Percentiles rank a stretch among this genome's conserved stretches.
phyloP scores from a whole-genome alignment of 495 filamentous ascomycete species.

The Aspergillus steynii region DNA sequence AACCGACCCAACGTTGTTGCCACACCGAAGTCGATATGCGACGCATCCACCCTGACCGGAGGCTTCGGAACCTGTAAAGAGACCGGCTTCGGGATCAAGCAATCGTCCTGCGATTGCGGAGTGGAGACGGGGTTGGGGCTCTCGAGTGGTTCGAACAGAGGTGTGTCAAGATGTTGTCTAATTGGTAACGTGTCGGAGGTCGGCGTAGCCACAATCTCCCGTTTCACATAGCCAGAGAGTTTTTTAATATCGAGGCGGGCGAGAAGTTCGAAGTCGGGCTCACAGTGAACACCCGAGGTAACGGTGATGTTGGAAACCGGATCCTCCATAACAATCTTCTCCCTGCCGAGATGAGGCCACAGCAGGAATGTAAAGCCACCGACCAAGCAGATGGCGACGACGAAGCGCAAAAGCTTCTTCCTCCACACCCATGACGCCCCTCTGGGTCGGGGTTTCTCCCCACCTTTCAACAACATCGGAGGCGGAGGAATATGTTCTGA shows the following conservation, averaged over 20 bases:
- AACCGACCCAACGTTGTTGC: slow-evolving; percentile 58
- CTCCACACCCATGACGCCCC: slow-evolving; percentile 39
- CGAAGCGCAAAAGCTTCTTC: slow-evolving; percentile 36
- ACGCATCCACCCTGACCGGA: slow-evolving; percentile 45
- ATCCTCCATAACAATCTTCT: slow-evolving; percentile 16
- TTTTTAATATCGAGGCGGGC: slow-evolving; percentile 30
- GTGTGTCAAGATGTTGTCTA: slow-evolving; percentile 31
- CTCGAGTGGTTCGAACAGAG: slow-evolving; percentile 28
- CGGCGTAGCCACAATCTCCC: slow-evolving; percentile 38
- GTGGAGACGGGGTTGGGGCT: not conserved
- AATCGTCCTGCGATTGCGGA: slow-evolving; percentile 32
- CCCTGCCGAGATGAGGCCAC: slow-evolving; percentile 27
- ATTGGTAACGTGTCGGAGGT: slow-evolving; percentile 34
- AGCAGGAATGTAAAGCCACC: slow-evolving; percentile 24
- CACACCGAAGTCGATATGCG: slow-evolving; percentile 60
- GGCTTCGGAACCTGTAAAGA: slow-evolving; percentile 33
- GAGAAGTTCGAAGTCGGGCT: slow-evolving; percentile 34
- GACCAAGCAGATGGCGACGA: slow-evolving; percentile 21
- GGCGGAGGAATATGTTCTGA: not conserved
- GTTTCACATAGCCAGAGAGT: slow-evolving; percentile 41
- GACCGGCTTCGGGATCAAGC: slow-evolving; percentile 36
- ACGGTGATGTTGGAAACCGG: slow-evolving; percentile 38
- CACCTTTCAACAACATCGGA: slow-evolving; percentile 30
- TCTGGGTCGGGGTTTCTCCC: slow-evolving; percentile 26
- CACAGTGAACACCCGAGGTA: slow-evolving; percentile 32